Conservation (phyloP, 2,329 filamentous ascomycete species). For the Aspergillus fischeri region DNA sequence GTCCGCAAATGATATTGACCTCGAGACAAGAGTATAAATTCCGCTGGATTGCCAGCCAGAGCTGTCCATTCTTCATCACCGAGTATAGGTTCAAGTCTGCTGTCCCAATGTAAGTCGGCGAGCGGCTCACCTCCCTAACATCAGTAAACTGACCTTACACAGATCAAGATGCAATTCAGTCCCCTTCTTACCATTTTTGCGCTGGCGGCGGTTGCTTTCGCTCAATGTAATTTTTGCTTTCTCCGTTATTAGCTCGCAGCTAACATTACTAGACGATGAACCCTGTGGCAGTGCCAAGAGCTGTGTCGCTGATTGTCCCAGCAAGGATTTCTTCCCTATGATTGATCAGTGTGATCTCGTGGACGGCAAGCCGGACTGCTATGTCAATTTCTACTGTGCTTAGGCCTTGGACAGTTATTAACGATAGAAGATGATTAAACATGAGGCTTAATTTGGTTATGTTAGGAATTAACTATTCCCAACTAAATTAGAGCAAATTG, state of each 20-base stretch:
- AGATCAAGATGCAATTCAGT: not conserved
- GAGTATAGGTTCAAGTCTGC: too few relatives aligned
- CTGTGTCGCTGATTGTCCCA: constrained; percentile 4
- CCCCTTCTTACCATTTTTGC: not conserved
- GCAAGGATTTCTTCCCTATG: constrained; percentile 6
- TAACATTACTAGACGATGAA: not conserved
- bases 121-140: too few relatives aligned
- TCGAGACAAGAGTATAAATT: too few relatives aligned
- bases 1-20: too few relatives aligned
- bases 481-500: not conserved
- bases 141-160: not conserved
- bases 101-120: too few relatives aligned
- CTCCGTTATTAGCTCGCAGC: not conserved
- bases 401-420: not conserved
- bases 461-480: not conserved
- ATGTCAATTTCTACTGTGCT: constrained; percentile 13
- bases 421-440: too few relatives aligned
- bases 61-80: too few relatives aligned
- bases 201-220: not conserved
- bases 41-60: too few relatives aligned
- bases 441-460: not conserved
- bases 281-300: constrained; percentile 10
- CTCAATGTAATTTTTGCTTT: not conserved
- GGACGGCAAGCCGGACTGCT: constrained; percentile 3
- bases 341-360: constrained; percentile 6